Conservation (phyloP, 106 monocot genomes). For the Dactylorhiza incarnata region DNA sequence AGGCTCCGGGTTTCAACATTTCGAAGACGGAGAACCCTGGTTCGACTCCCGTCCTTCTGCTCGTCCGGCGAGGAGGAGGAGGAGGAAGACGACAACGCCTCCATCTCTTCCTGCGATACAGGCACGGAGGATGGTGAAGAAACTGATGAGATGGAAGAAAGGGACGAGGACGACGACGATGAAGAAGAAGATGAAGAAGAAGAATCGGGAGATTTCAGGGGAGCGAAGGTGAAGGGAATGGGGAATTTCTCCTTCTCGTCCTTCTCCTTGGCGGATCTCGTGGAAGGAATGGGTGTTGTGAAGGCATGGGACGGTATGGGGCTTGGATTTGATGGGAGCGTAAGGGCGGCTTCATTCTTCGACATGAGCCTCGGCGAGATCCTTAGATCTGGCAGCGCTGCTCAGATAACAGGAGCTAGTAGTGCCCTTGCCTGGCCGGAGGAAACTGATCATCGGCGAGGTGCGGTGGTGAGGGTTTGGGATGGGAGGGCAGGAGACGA, state of each 20-base stretch:
- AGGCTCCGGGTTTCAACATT: slow-evolving; percentile 7
- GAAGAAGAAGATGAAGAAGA: background rate
- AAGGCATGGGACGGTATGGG: slow-evolving; percentile 26
- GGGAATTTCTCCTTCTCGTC: background rate
- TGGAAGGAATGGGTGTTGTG: slow-evolving; percentile 18
- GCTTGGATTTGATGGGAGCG: slow-evolving; percentile 7
- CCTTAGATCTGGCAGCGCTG: slow-evolving; percentile 8
- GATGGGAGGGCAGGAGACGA: slow-evolving; percentile 13
- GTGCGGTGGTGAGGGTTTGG: slow-evolving; percentile 18
- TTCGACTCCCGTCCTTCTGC: background rate
- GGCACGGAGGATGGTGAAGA: slow-evolving; percentile 4
- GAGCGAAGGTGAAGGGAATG: background rate
- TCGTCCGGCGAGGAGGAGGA: slow-evolving; percentile 5
- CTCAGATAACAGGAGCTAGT: background rate
- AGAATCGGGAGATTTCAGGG: background rate
- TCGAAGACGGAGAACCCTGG: slow-evolving; percentile 8
- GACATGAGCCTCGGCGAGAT: slow-evolving; percentile 16
- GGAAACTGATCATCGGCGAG: slow-evolving; percentile 4
- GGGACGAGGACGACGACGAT: background rate
- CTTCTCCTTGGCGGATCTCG: slow-evolving; percentile 10
- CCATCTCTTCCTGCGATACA: slow-evolving; percentile 11
- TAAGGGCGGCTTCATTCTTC: slow-evolving; percentile 3
- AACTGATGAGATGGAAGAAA: background rate
- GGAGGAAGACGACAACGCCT: slow-evolving; percentile 8
- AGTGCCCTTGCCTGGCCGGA: background rate